phyloP scores from a whole-genome alignment of 2,329 filamentous ascomycete species.

The Fusarium nygamai region DNA sequence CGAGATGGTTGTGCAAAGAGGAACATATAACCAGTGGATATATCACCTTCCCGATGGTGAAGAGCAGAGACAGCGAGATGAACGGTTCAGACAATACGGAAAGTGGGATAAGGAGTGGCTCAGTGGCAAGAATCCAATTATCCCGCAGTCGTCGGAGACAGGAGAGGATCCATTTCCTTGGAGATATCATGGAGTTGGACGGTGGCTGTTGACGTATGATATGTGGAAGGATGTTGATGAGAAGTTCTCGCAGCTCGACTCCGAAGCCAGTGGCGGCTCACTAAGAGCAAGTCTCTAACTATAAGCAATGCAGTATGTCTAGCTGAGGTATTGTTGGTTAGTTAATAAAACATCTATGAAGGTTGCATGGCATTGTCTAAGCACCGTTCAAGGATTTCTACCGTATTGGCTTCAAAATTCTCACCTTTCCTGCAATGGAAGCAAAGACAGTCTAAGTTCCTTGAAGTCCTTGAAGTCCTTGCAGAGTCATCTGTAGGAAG shows the following conservation, averaged over 20 bases:
- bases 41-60: conserved; percentile 69
- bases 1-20: conserved; percentile 66
- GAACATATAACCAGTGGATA: conserved; percentile 69
- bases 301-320: not conserved
- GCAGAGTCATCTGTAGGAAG: fast-evolving
- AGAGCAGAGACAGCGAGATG: conserved; percentile 60
- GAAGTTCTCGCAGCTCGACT: conserved; percentile 40
- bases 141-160: conserved; percentile 44
- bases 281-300: not conserved
- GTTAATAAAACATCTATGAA: too few species aligned
- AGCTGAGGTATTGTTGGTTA: fast-evolving
- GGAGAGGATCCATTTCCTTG: conserved; percentile 55
- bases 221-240: conserved; percentile 51
- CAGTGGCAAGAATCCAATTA: not conserved
- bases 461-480: not conserved
- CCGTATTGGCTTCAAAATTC: not conserved
- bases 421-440: fast-evolving
- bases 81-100: not conserved
- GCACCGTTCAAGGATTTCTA: fast-evolving
- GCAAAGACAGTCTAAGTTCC: not conserved
- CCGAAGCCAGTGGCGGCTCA: not conserved
- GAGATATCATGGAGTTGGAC: conserved; percentile 52
- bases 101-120: conserved; percentile 5
- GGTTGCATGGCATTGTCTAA: fast-evolving
- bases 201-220: conserved; percentile 54